phyloP scores from a whole-genome alignment of 2,329 filamentous ascomycete species.

The Colletotrichum tamarilloi region DNA sequence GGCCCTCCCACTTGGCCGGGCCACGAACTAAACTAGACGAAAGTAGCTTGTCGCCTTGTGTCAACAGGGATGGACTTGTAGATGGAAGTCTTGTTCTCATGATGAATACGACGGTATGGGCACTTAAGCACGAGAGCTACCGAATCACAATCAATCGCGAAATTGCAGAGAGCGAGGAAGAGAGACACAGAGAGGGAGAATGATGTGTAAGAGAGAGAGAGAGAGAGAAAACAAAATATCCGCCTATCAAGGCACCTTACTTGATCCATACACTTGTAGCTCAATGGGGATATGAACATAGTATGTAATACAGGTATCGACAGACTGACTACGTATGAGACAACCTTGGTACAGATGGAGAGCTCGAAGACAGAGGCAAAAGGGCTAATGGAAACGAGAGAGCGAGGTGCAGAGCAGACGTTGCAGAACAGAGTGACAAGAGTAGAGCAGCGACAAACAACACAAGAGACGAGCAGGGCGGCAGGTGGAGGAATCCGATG shows the following conservation, averaged over 20 bases:
- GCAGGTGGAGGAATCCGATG: constrained; percentile 9
- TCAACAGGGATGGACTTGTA: neutral
- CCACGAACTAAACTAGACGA: constrained; percentile 10
- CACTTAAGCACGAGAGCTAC: neutral
- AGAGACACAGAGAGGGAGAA: neutral
- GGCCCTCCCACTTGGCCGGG: constrained; percentile 28
- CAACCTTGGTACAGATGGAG: neutral
- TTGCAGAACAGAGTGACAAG: neutral
- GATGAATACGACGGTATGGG: neutral
- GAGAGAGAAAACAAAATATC: neutral
- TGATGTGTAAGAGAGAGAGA: neutral
- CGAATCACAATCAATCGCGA: neutral
- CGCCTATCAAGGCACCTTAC: neutral
- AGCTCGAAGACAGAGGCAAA: neutral
- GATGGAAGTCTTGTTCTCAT: neutral
- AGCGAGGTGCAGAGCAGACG: neutral
- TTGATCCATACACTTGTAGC: neutral
- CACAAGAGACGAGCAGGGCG: neutral
- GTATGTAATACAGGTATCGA: neutral
- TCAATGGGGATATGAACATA: neutral
- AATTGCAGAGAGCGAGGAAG: neutral
- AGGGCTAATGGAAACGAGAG: neutral
- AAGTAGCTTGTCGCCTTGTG: neutral
- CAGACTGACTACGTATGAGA: neutral
- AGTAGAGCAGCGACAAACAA: neutral